phyloP scores from a whole-genome alignment of 2,329 filamentous ascomycete genomes.

The Botrytis sinoallii region DNA sequence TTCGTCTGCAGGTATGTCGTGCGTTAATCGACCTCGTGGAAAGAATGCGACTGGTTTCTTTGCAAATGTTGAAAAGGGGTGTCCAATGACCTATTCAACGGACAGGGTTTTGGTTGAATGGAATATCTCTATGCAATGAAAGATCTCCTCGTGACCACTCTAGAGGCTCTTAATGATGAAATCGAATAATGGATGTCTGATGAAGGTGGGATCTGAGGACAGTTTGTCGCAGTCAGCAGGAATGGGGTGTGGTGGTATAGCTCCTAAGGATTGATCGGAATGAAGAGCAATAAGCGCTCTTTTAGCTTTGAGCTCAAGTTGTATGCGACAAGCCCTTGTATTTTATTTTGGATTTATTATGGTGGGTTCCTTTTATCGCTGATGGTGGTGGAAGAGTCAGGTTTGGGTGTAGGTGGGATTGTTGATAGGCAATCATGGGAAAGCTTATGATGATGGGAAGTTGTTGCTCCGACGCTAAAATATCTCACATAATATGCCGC shows the following conservation, averaged over 20 bases:
- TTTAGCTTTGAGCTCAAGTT: neutral
- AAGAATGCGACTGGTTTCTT: constrained; percentile 32
- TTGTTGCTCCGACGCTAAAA: constrained; percentile 16
- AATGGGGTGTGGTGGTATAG: constrained; percentile 18
- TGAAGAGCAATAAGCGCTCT: neutral
- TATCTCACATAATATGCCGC: constrained; percentile 16
- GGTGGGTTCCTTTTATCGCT: neutral
- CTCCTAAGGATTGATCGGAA: constrained; percentile 5
- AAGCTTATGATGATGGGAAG: constrained; percentile 17
- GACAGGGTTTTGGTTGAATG: constrained; percentile 24
- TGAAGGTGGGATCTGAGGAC: constrained; percentile 24
- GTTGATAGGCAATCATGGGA: constrained; percentile 17
- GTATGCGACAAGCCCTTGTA: constrained; percentile 8
- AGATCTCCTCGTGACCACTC: constrained; percentile 32
- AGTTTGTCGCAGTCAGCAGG: constrained; percentile 15
- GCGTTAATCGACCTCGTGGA: constrained; percentile 33
- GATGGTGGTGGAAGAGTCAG: constrained; percentile 13
- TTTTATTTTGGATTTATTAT: neutral
- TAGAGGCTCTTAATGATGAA: constrained; percentile 20
- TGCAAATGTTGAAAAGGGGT: constrained; percentile 28
- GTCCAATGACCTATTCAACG: constrained; percentile 37
- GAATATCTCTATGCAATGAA: neutral
- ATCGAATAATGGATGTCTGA: constrained; percentile 24
- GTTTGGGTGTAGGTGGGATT: neutral
- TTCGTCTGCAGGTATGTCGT: constrained; percentile 36